Conservation (phyloP, 2,329 filamentous ascomycete species). For the Fusarium haematococcum region DNA sequence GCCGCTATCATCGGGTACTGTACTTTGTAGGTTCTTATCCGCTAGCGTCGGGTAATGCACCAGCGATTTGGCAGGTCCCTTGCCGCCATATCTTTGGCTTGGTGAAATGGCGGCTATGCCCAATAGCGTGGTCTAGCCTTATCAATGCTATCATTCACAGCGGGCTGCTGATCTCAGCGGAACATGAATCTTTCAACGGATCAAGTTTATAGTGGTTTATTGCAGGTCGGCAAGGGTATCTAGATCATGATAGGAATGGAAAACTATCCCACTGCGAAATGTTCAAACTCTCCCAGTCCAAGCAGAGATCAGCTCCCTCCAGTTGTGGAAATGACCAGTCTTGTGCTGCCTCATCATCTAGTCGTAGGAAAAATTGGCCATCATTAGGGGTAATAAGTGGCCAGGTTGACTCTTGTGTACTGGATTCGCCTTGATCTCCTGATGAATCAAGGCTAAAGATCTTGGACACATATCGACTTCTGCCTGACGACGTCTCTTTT, state of each 20-base stretch:
- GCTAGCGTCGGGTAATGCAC: slow-evolving; percentile 39
- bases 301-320: slow-evolving; percentile 31
- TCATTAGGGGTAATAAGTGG: slow-evolving; percentile 1
- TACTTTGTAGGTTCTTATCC: slow-evolving; percentile 14
- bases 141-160: neutral
- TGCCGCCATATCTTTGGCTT: neutral
- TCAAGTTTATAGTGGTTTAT: neutral
- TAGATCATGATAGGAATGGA: slow-evolving; percentile 32
- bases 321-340: slow-evolving; percentile 32
- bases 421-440: neutral
- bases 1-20: neutral
- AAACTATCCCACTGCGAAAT: slow-evolving; percentile 43
- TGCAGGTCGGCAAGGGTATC: neutral
- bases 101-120: neutral
- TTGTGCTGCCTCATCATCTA: slow-evolving; percentile 15
- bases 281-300: slow-evolving; percentile 42
- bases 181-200: neutral
- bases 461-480: slow-evolving; percentile 40
- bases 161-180: neutral
- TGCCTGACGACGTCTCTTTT: slow-evolving; percentile 28
- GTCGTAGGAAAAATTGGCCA: neutral
- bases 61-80: neutral
- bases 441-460: slow-evolving; percentile 32
- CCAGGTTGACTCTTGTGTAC: neutral
- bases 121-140: neutral